Evolutionary conservation across 2,329 filamentous ascomycete species (phyloP).

Genomic region (Aureobasidium sp.): DNA sequence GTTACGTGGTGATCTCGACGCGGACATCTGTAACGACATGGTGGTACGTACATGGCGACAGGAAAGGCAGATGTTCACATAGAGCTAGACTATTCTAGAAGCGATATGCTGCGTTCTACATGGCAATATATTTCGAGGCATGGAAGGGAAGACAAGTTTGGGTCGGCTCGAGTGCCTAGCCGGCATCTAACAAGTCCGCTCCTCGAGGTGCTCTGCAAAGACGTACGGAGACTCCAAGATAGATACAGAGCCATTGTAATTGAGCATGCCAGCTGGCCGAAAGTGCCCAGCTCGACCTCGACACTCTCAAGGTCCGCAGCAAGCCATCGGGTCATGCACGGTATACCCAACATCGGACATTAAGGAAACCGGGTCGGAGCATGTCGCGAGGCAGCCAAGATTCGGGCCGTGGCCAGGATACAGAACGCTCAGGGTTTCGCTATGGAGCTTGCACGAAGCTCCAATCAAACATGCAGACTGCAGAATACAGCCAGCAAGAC

Average conservation of each 20-base stretch:
- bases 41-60: not conserved
- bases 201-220: not conserved
- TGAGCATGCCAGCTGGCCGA: not conserved
- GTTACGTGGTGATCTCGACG: slow-evolving; percentile 9
- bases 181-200: not conserved
- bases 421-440: not conserved
- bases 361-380: slow-evolving; percentile 7
- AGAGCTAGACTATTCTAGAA: not conserved
- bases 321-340: not conserved
- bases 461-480: not conserved
- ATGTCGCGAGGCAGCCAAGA: slow-evolving; percentile 5
- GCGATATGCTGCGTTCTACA: not conserved
- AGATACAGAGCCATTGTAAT: not conserved
- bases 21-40: slow-evolving; percentile 1
- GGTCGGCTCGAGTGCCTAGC: slow-evolving; percentile 3
- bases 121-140: not conserved
- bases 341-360: slow-evolving; percentile 7
- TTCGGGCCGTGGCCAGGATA: not conserved
- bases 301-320: not conserved
- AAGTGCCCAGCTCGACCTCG: not conserved
- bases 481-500: not conserved
- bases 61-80: not conserved
- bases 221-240: too few relatives aligned
- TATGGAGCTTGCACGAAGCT: not conserved
- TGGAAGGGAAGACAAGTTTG: not conserved